Conservation (phyloP, 495 filamentous ascomycete genomes). For the Aspergillus carlsbadensis region DNA sequence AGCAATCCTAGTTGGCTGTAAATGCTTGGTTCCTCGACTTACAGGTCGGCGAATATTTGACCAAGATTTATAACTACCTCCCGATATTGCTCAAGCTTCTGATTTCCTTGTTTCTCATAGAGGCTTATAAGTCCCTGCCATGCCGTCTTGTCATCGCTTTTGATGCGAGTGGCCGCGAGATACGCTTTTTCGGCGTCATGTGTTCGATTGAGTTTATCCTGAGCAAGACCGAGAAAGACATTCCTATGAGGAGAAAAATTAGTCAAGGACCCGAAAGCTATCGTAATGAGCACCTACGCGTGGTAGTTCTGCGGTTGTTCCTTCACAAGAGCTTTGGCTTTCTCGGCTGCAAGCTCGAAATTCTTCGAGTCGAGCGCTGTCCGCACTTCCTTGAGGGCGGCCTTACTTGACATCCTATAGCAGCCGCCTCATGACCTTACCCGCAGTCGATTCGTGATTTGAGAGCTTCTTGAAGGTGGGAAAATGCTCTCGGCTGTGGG, state of each 20-base stretch:
- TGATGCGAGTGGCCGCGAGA: slow-evolving; percentile 65
- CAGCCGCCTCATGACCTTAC: slow-evolving; percentile 23
- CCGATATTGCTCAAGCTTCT: slow-evolving; percentile 72
- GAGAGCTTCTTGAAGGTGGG: slow-evolving; percentile 8
- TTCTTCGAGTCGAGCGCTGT: slow-evolving; percentile 76
- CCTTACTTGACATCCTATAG: slow-evolving; percentile 61
- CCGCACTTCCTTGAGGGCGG: slow-evolving; percentile 79
- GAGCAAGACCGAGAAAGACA: slow-evolving; percentile 77
- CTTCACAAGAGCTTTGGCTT: slow-evolving; percentile 64
- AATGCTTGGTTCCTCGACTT: slow-evolving; percentile 35
- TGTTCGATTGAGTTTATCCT: slow-evolving; percentile 68
- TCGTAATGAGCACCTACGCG: slow-evolving; percentile 52
- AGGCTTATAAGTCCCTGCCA: slow-evolving; percentile 90
- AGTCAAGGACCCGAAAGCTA: background rate
- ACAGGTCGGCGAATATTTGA: slow-evolving; percentile 67
- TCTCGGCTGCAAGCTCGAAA: slow-evolving; percentile 68
- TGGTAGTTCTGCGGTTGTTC: slow-evolving; percentile 79
- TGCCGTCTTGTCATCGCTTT: slow-evolving; percentile 62
- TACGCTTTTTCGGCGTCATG: slow-evolving; percentile 76
- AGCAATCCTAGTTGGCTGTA: slow-evolving; percentile 7
- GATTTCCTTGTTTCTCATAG: slow-evolving; percentile 71
- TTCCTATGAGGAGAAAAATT: slow-evolving; percentile 47
- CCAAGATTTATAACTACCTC: slow-evolving; percentile 68
- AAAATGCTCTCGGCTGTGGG: slow-evolving; percentile 20
- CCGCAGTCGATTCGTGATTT: background rate